Percentiles rank a stretch among this genome's conserved stretches.
Evolutionary conservation across 306 rosid genomes (phyloP).

Genomic region (Alnus rubra): DNA sequence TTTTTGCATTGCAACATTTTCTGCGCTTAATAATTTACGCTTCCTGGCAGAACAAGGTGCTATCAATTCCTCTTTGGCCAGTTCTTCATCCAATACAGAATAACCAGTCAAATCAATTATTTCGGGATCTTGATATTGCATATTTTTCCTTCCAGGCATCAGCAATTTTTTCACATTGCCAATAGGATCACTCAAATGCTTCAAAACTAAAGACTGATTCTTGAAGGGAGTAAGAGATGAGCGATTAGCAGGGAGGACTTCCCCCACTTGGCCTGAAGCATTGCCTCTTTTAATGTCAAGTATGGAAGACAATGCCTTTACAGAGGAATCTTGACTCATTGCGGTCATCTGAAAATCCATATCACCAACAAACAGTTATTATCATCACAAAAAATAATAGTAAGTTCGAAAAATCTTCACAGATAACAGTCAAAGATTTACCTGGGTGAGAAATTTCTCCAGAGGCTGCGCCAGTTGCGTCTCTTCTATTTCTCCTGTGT

Average conservation of each 20-base stretch:
- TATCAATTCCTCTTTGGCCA: conserved; percentile 30
- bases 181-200: conserved; percentile 35
- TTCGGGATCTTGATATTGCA: conserved; percentile 36
- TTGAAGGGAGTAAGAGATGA: conserved; percentile 60
- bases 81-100: conserved; percentile 42
- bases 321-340: conserved; percentile 35
- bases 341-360: conserved; percentile 50
- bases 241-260: conserved; percentile 81
- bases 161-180: conserved; percentile 33
- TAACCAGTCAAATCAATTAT: conserved; percentile 42
- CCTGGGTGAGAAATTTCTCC: conserved; percentile 42
- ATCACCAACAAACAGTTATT: conserved; percentile 29
- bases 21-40: conserved; percentile 55
- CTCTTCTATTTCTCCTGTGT: conserved; percentile 46
- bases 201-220: conserved; percentile 37
- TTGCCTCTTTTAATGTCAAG: conserved; percentile 34
- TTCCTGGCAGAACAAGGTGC: conserved; percentile 62
- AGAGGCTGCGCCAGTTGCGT: conserved; percentile 35
- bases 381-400: conserved; percentile 15
- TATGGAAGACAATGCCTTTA: conserved; percentile 38
- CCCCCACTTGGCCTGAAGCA: conserved; percentile 38
- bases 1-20: conserved; percentile 40
- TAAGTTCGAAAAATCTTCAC: conserved; percentile 6
- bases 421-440: conserved; percentile 33
- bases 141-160: conserved; percentile 40